These are phyloP conservation scores for Athelia psychrophila DNA, from an alignment of 1,284 basidiomycete species.

Conservation along the genomic window DNA sequence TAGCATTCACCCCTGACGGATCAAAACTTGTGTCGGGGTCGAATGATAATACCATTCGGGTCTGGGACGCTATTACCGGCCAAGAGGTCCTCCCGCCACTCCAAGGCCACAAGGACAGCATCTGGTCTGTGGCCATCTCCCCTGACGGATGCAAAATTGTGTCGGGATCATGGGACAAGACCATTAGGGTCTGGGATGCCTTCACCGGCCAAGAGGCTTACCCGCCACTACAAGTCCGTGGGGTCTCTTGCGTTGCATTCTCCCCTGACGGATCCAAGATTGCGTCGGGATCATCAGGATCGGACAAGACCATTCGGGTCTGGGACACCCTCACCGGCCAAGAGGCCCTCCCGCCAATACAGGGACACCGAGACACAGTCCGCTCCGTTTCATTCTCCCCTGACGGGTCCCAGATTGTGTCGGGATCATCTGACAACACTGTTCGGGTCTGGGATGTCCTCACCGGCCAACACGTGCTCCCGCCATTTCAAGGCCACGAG, in stretches of 20 bases:
- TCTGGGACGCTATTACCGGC: not conserved
- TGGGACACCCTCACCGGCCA: not conserved
- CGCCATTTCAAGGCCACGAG: not conserved
- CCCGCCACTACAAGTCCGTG: not conserved
- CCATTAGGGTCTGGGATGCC: not conserved
- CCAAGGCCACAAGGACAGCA: not conserved
- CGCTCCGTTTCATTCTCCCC: slow-evolving; percentile 8
- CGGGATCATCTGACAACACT: slow-evolving; percentile 13
- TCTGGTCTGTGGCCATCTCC: not conserved
- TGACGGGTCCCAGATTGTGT: slow-evolving; percentile 7
- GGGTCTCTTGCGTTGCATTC: not conserved
- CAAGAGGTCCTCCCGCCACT: not conserved
- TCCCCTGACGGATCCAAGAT: not conserved
- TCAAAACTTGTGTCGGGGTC: not conserved
- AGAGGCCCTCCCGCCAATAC: not conserved
- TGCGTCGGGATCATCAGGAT: no score
- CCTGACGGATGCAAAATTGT: not conserved
- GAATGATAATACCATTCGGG: not conserved
- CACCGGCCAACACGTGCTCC: not conserved
- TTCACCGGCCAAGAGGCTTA: not conserved
- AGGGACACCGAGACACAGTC: not conserved
- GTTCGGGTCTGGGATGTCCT: slow-evolving; percentile 13
- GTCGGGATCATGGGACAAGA: not conserved
- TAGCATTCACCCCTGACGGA: not conserved
- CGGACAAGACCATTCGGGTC: not conserved